Evolutionary conservation across 306 rosid species (phyloP).

Genomic region (Datisca glomerata): DNA sequence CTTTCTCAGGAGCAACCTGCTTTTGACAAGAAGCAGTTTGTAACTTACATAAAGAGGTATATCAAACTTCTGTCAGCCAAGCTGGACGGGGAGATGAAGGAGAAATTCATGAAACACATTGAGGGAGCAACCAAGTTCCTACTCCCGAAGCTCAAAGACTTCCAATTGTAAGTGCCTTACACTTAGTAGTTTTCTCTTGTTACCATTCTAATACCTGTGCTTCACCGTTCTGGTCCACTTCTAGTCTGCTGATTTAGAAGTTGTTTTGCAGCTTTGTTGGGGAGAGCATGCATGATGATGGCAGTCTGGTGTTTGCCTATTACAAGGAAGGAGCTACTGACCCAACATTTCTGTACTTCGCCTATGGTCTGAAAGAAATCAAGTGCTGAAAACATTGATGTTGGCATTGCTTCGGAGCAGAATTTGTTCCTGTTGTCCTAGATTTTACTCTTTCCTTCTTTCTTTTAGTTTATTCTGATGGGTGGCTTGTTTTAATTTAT

Average conservation of each 20-base stretch:
- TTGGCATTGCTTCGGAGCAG: conserved; percentile 4
- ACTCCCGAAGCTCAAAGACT: conserved; percentile 50
- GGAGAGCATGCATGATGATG: conserved; percentile 88
- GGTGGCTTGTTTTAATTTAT: no score
- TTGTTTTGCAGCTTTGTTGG: conserved; percentile 68
- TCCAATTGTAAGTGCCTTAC: conserved; percentile 76
- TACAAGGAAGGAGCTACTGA: conserved; percentile 87
- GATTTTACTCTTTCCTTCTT: conserved; percentile 14
- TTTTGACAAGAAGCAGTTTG: conserved; percentile 64
- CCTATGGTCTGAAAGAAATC: conserved; percentile 73
- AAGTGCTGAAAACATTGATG: conserved; percentile 39
- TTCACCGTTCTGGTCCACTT: no score
- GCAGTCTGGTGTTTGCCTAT: conserved; percentile 64
- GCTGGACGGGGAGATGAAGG: conserved; percentile 42
- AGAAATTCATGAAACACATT: conserved; percentile 42
- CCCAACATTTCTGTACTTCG: conserved; percentile 79
- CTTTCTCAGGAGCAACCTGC: conserved; percentile 74
- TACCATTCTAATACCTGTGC: no score
- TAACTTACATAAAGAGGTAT: conserved; percentile 43
- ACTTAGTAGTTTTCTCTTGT: neutral
- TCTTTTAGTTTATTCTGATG: neutral
- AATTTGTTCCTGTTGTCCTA: conserved; percentile 14
- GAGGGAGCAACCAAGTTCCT: conserved; percentile 71
- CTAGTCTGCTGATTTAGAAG: no score
- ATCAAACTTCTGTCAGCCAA: conserved; percentile 53